Conservation (phyloP, 83 land plant genomes). For the Thuja plicata region DNA sequence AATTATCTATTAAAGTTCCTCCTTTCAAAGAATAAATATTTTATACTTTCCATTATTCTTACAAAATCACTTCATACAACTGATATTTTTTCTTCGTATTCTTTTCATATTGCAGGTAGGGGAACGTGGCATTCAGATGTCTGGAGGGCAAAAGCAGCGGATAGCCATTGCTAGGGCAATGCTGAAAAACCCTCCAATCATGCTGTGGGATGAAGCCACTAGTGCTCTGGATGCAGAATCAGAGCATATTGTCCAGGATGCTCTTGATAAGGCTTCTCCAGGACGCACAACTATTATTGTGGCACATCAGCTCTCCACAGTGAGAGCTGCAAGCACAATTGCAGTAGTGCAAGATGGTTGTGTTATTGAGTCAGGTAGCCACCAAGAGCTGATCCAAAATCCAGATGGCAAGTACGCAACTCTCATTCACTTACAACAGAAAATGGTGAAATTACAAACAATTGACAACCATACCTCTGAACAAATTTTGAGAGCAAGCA, state of each 20-base stretch:
- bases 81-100: background rate
- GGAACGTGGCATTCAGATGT: background rate
- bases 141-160: constrained; percentile 14
- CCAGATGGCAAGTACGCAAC: background rate
- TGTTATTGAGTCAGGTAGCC: constrained; percentile 5
- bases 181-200: constrained; percentile 22
- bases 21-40: background rate
- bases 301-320: constrained; percentile 10
- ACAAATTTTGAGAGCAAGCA: background rate
- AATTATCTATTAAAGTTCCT: background rate
- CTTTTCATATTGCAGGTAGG: background rate
- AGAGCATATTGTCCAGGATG: constrained; percentile 9
- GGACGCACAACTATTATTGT: constrained; percentile 15
- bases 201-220: constrained; percentile 15
- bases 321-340: constrained; percentile 2
- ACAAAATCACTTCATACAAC: background rate
- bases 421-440: background rate
- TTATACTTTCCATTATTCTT: background rate
- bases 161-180: constrained; percentile 14
- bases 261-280: background rate
- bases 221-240: constrained; percentile 18
- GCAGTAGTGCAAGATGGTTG: constrained; percentile 9
- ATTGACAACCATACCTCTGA: background rate
- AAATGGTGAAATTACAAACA: background rate
- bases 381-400: constrained; percentile 3